These are phyloP conservation scores for Teunomyces kruisii DNA, from an alignment of 805 yeast species.

Conservation along the genomic window DNA sequence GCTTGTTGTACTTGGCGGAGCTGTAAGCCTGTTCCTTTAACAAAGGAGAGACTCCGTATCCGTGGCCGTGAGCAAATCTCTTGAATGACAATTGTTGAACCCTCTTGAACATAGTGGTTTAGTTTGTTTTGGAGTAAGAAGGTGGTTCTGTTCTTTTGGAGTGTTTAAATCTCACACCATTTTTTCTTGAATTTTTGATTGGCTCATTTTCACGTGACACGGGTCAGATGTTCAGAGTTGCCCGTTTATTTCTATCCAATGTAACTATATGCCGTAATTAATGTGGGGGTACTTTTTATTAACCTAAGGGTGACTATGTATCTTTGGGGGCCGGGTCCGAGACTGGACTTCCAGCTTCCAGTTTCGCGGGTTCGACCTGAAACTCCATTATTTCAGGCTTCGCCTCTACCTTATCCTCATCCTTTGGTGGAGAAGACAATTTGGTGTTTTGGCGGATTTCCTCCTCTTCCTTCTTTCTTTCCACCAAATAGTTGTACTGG, in stretches of 20 bases:
- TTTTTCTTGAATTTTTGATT: constrained; percentile 7
- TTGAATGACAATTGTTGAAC: constrained; percentile 35
- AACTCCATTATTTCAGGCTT: too few species aligned
- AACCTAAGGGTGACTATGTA: too few species aligned
- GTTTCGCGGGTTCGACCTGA: too few species aligned
- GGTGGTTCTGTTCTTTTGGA: constrained; percentile 1
- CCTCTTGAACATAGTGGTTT: constrained; percentile 34
- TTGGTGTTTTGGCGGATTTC: background rate
- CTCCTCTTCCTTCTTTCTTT: background rate
- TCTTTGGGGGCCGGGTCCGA: too few species aligned
- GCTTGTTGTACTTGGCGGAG: constrained; percentile 42
- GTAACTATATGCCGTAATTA: too few species aligned
- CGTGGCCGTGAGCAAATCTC: constrained; percentile 44
- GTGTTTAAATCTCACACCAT: constrained; percentile 4
- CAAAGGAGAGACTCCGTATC: constrained; percentile 40
- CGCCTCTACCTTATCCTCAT: background rate
- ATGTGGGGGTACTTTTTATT: too few species aligned
- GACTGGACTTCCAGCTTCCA: too few species aligned
- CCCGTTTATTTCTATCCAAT: too few species aligned
- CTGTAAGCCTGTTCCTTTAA: constrained; percentile 42
- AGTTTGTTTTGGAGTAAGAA: constrained; percentile 5
- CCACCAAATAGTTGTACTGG: background rate
- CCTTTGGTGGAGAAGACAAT: background rate
- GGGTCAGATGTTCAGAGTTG: background rate
- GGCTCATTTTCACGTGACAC: constrained; percentile 2